Evolutionary conservation across 2,329 filamentous ascomycete species (phyloP), one percentile per base, ranked within the genome.

Genomic region (Lasiodiplodia sp.): DNA sequence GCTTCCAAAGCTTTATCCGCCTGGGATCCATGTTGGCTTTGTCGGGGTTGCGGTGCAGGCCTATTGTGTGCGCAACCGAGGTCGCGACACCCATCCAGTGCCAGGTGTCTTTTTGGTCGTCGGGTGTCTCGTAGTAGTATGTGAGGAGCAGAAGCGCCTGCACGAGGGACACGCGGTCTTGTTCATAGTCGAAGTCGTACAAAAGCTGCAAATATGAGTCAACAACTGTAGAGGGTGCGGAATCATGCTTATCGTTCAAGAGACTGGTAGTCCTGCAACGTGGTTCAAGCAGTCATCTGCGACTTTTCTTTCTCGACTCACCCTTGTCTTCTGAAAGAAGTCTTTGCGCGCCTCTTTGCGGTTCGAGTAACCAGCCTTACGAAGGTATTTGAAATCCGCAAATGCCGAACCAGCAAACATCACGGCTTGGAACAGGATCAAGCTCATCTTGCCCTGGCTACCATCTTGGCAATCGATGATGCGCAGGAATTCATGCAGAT

Each of bases 41-140:
- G 37, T 87, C 87, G 2, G 94, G 93, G 74, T 97, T 92, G 71
- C 94, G 91, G 79, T 98, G 94, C 21, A 97, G 86, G 6, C 95
- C 94, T 72, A 97, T 97, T 14, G 94, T 97, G 79, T 97, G 93
- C 65, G 94, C 94, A 57, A 97, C 84, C 14, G 94, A 97, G 69
- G 97, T 92, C 52, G 94, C 95, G 47, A 97, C 93, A 21, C 95
- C 95, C 92, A 97, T 97, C 95, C 94, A 97, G 78, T 97, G 94
- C 92, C 95, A 97, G 56, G 94, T 97, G 78, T 97, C 95, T 80
- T 97, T 97, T 77, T 97, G 93, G 78, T 97, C 95, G 80, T 97
- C 94, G 0, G 94, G 94, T 14, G 93, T 97, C 80, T 97, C 94
- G 79, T 97, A 97, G 92, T 95, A 98, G 79, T 97, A 97, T 3